phyloP scores from a whole-genome alignment of 2,329 filamentous ascomycete genomes.

The Talaromyces sp. region DNA sequence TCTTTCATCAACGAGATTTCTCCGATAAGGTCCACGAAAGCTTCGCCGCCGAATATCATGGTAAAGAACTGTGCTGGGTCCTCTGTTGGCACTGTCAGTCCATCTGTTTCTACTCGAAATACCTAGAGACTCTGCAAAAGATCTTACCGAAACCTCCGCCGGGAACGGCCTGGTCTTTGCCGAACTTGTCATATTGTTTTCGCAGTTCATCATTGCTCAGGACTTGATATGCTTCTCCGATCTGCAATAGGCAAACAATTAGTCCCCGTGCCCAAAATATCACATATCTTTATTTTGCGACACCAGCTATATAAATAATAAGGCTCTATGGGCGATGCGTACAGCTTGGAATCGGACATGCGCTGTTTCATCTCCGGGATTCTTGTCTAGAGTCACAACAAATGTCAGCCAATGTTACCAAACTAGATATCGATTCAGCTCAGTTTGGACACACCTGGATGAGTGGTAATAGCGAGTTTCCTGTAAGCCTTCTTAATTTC shows the following conservation, averaged over 20 bases:
- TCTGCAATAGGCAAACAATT: constrained; percentile 40
- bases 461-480: constrained; percentile 89
- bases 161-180: constrained; percentile 91
- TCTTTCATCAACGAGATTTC: constrained; percentile 99
- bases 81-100: constrained; percentile 46
- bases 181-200: constrained; percentile 92
- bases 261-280: background rate
- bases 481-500: constrained; percentile 98
- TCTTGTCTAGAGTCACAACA: constrained; percentile 69
- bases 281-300: background rate
- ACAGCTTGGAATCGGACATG: constrained; percentile 93
- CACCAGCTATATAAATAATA: background rate
- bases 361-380: constrained; percentile 90
- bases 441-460: constrained; percentile 64
- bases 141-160: constrained; percentile 77
- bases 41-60: constrained; percentile 96
- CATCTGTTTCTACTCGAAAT: background rate
- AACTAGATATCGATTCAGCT: no score
- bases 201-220: constrained; percentile 84
- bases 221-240: constrained; percentile 71
- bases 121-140: constrained; percentile 9
- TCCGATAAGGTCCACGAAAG: constrained; percentile 93
- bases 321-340: constrained; percentile 27
- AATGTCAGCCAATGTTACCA: constrained; percentile 1
- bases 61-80: constrained; percentile 97